Percentiles rank a stretch among this genome's conserved stretches.
Evolutionary conservation across 164 flowering plant genomes (phyloP).

Genomic region (Akebia trifoliata): DNA sequence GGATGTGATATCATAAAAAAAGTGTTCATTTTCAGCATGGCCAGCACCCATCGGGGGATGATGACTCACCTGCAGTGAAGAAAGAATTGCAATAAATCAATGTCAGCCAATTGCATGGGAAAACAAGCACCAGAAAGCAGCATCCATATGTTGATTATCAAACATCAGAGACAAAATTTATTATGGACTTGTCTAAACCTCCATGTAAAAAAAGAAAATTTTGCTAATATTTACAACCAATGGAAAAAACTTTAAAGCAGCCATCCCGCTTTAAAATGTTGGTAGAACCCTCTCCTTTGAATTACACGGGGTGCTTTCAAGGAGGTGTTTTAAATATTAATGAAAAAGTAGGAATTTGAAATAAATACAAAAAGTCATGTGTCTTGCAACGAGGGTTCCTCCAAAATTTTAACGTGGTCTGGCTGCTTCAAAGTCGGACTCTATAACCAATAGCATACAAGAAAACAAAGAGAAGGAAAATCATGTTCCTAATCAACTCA

Average conservation of each 20-base stretch:
- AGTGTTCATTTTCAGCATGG: conserved; percentile 87
- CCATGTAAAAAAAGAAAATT: conserved; percentile 3
- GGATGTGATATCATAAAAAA: conserved; percentile 71
- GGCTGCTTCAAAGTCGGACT: too few species aligned
- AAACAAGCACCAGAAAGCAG: not conserved
- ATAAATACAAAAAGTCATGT: too few species aligned
- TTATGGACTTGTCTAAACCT: not conserved
- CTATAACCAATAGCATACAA: too few species aligned
- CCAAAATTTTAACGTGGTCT: too few species aligned
- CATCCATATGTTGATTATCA: not conserved
- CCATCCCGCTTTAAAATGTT: too few species aligned
- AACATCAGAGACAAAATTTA: not conserved
- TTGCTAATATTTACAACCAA: not conserved
- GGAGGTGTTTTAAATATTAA: not conserved
- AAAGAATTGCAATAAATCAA: conserved; percentile 6
- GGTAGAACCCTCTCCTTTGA: too few species aligned
- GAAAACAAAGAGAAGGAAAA: not conserved
- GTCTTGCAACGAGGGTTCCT: too few species aligned
- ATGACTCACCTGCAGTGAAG: conserved; percentile 63
- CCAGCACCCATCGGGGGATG: conserved; percentile 91
- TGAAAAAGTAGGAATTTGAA: too few species aligned
- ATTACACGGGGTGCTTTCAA: too few species aligned
- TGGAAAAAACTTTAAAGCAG: too few species aligned
- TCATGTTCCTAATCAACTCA: conserved; percentile 17
- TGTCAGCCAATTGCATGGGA: not conserved